Conservation (phyloP, 2,329 filamentous ascomycete species). For the Proliferodiscus dingleyae region DNA sequence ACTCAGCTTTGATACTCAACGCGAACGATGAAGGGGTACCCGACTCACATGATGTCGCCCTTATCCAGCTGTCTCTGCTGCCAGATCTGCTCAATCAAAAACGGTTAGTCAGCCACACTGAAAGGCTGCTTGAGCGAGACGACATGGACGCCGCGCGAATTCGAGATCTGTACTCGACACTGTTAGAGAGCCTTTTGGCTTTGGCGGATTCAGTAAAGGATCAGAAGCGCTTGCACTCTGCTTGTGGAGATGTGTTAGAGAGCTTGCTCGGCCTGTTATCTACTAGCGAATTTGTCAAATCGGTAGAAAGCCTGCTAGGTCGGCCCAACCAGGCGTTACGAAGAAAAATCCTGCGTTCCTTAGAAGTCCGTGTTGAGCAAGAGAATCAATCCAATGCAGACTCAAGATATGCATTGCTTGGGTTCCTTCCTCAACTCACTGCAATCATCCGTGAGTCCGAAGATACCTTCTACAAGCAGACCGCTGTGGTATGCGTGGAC, state of each 20-base stretch:
- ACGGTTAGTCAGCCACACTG: constrained; percentile 51
- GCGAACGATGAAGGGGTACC: constrained; percentile 42
- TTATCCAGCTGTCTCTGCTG: constrained; percentile 51
- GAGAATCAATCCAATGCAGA: constrained; percentile 64
- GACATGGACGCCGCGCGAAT: constrained; percentile 63
- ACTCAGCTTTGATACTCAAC: constrained; percentile 69
- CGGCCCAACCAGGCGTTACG: constrained; percentile 70
- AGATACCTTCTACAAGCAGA: constrained; percentile 74
- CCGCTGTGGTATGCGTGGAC: constrained; percentile 84
- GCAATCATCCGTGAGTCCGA: constrained; percentile 68
- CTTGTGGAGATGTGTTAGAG: constrained; percentile 66
- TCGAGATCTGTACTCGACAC: constrained; percentile 62
- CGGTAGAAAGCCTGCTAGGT: constrained; percentile 75
- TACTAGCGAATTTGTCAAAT: constrained; percentile 82
- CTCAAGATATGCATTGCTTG: constrained; percentile 66
- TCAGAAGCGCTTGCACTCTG: constrained; percentile 49
- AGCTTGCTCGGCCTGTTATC: constrained; percentile 81
- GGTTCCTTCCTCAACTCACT: constrained; percentile 75
- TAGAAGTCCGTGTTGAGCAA: constrained; percentile 73
- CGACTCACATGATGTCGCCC: constrained; percentile 47
- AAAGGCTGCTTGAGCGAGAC: constrained; percentile 52
- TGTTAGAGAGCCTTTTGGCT: constrained; percentile 60
- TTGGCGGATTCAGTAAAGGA: constrained; percentile 61
- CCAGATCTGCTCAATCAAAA: constrained; percentile 54
- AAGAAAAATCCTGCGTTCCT: constrained; percentile 72